Evolutionary conservation across 768 basidiomycete genomes (phyloP), one percentile per base, ranked within the genome.

Genomic region (Leccinum disarticulatum): DNA sequence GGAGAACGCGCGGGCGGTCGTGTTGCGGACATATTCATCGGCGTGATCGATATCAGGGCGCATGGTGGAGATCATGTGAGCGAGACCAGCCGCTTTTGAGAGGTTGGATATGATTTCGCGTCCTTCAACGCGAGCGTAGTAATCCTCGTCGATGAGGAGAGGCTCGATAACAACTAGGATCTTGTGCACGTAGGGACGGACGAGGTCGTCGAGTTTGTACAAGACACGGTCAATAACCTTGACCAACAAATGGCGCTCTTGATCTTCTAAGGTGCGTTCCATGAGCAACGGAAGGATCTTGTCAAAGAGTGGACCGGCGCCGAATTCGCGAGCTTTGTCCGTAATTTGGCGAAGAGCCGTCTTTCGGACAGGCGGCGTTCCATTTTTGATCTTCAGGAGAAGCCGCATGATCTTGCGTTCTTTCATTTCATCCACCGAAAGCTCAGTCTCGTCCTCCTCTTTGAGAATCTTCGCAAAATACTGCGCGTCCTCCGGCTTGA

Each of bases 41-140:
- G 97, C 95, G 67, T 98, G 96, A 75, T 99, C 96, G 62, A 98
- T 98, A 81, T 99, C 96, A 3, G 97, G 96, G 66, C 96, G 90
- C 96, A 99, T 98, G 19, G 96, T 99, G 36, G 97, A 99, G 68
- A 99, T 99, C 97, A 99, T 98, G 77, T 99, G 97, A 3, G 97
- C 96, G 27, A 99, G 88, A 76, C 97, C 97, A 31, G 95, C 96
- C 11, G 97, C 97, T 76, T 98, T 99, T 30, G 97, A 96, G 46
- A 98, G 80, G 74, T 98, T 99, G 67, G 93, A 96, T 66, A 98
- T 99, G 73, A 99, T 98, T 79, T 99, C 97, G 35, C 96, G 93
- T 64, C 97, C 97, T 78, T 98, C 97, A 47, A 98, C 95, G 74
- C 94, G 92, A 50, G 91, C 91, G 66, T 93, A 94, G 75, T 93